Conservation (phyloP, 1,284 basidiomycete species). For the Ceratobasidium sp. region DNA sequence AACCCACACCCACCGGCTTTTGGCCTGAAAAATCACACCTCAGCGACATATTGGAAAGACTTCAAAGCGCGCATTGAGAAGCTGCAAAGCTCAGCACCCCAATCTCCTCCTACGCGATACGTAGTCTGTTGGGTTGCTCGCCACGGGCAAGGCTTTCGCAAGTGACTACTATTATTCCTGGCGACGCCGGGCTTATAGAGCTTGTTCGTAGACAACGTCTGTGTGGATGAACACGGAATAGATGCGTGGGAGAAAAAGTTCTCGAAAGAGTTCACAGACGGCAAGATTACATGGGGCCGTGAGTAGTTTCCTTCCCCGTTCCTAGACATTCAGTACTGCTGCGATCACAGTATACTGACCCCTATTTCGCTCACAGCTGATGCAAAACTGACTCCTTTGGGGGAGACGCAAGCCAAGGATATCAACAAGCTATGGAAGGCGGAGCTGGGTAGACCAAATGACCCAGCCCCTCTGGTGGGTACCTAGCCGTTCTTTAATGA, state of each 20-base stretch:
- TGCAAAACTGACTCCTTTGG: slow-evolving; percentile 21
- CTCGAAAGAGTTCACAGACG: slow-evolving; percentile 77
- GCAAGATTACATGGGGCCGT: slow-evolving; percentile 81
- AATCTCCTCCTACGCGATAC: slow-evolving; percentile 56
- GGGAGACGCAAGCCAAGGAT: slow-evolving; percentile 42
- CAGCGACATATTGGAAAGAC: slow-evolving; percentile 63
- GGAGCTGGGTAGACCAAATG: slow-evolving; percentile 57
- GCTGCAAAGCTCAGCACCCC: slow-evolving; percentile 60
- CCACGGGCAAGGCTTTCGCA: slow-evolving; percentile 78
- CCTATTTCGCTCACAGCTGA: slow-evolving; percentile 15
- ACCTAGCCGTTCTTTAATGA: not conserved
- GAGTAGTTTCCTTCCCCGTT: slow-evolving; percentile 51
- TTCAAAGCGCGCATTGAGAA: slow-evolving; percentile 59
- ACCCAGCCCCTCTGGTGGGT: slow-evolving; percentile 59
- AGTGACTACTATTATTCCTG: slow-evolving; percentile 48
- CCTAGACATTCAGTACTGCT: not conserved
- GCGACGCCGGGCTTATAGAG: not conserved
- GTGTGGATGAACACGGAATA: slow-evolving; percentile 74
- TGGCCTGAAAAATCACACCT: slow-evolving; percentile 64
- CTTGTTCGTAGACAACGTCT: slow-evolving; percentile 72
- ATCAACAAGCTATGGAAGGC: slow-evolving; percentile 68
- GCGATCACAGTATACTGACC: not conserved
- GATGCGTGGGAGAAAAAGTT: slow-evolving; percentile 63
- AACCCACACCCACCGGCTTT: slow-evolving; percentile 61
- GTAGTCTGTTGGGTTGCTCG: slow-evolving; percentile 75